Base-by-base conservation (phyloP, 345 rosid genomes). In the Physaria fendleri region DNA sequence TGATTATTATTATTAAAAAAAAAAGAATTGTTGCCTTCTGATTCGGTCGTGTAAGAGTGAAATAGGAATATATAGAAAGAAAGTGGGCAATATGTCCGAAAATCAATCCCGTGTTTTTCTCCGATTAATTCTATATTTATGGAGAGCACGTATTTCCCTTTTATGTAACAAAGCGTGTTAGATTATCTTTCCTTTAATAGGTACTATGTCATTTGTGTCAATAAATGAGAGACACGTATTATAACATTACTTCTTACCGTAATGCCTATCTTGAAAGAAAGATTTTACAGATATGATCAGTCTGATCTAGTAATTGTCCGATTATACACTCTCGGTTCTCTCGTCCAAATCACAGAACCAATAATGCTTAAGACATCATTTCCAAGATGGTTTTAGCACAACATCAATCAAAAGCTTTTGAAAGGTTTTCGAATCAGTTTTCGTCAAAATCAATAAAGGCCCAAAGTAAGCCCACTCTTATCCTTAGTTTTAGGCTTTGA, bases 311-410 rank as follows among this genome's bases (percentile, higher is more conserved):
- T 27, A 40, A 18, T 45, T n/a, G 5, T 33, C 25, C 13, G 16
- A 7, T 25, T 68, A 60, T 13, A 6, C 34, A 25, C 16, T 29
- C 33, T 50, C 54, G 3, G 15, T 2, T 65, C 16, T 44, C 58
- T 74, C 71, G 35, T 65, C 30, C 1, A 64, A 76, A 28, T 29
- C 33, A 33, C 73, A 56, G 28, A 65, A n/a, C n/a, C n/a, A 12
- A 41, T 62, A 29, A 29, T 78, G 85, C 68, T 34, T 78, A n/a
- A 10, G 76, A 55, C 79, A 84, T 85, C 84, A 81, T 85, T 63
- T 68, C 79, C 4, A 76, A 66, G 60, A 82, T 85, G 7, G 84
- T 84, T 33, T 35, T 71, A 1, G 85, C 86, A n/a, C n/a, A n/a
- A n/a, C n/a, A n/a, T n/a, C n/a, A n/a, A n/a, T n/a, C n/a, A n/a